Evolutionary conservation across 83 land plant genomes (phyloP), one percentile per base, ranked within the genome.

Genomic region (Diphasiastrum complanatum): DNA sequence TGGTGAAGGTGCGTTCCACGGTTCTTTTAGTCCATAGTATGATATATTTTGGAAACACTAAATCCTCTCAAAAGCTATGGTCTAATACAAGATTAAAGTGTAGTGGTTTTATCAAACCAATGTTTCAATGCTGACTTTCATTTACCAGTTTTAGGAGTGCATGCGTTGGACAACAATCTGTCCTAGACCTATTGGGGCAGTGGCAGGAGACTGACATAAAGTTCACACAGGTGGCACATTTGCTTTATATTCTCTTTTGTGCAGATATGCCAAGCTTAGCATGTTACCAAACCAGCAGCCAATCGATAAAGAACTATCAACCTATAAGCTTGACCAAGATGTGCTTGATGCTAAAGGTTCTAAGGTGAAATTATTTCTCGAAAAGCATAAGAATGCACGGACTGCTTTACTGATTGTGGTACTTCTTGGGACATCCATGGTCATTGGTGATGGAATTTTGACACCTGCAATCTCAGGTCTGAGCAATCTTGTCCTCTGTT

Each of bases 381-480:
- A 83, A 67, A 79, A 73, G 56, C 67, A 76, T 33, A 79, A 32
- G 48, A 29, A 53, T 1, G 43, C 74, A 60, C 77, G 77, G n/a
- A 65, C 46, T 2, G 47, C 71, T 11, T 51, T 79, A 55, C 83
- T 83, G 32, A 45, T 72, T 53, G 45, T 83, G 30, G 83, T 82
- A 41, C 45, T 83, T 32, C 57, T 83, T 62, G 86, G 86, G 27
- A 66, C 86, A 51, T 79, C 80, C 35, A 83, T 83, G 86, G 80
- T 83, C 28, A 83, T 83, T 45, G 86, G 86, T 1, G 86, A 83
- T 74, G 86, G 86, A 12, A 80, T 83, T 6, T 80, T 83, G 22
- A 83, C 86, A 6, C 86, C 86, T 45, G 75, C 86, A 10, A 63
- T 83, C 60, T 83, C 83, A 33, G 86, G 86, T 83, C n/a, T n/a